Evolutionary conservation across 805 yeast species (phyloP), one percentile per base, ranked within the genome.

Genomic region (Maudiozyma pseudohumilis): DNA sequence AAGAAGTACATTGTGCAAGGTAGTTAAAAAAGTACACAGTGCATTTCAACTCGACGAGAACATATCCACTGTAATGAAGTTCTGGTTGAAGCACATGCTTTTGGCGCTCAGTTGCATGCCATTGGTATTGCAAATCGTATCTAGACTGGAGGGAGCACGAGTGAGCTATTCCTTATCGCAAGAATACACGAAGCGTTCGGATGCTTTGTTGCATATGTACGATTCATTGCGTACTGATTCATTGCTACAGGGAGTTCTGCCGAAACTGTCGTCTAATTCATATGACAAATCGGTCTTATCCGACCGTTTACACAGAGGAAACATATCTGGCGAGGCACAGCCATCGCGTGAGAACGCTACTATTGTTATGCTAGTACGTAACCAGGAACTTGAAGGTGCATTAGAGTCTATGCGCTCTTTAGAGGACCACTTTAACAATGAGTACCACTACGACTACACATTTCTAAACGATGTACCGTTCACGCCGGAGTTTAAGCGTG

Each of bases 341-440:
- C 36, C 27, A n/a, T 31, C 17, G 28, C 45, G 46, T 21, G 51
- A 52, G 52, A 87, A 86, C 55, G 96, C 96, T 4, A 81, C 95
- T 0, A 58, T 88, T 22, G 71, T 88, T 39, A 87, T 89, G 95
- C 71, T 88, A 21, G 94, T 84, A 27, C 66, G 97, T 39, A 87
- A 87, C 56, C 65, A 69, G 61, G 96, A 87, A 56, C 59, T 87
- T 6, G 68, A 70, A 9, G 88, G 80, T 1, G 95, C 92, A 0
- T 57, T 87, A 31, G 57, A 63, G 29, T 74, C 94, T 16, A 86
- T 87, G 74, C 68, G 95, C 50, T 74, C 81, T 7, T 57, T 82
- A 34, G 89, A 82, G 58, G 89, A 81, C 55, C 62, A 86, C 40
- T 82, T 82, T 61, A 82, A 82, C 58, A 61, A 57, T 33, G 66